Evolutionary conservation across 164 flowering plant genomes (phyloP), one percentile per base, ranked within the genome.

Genomic region (Houttuynia cordata): DNA sequence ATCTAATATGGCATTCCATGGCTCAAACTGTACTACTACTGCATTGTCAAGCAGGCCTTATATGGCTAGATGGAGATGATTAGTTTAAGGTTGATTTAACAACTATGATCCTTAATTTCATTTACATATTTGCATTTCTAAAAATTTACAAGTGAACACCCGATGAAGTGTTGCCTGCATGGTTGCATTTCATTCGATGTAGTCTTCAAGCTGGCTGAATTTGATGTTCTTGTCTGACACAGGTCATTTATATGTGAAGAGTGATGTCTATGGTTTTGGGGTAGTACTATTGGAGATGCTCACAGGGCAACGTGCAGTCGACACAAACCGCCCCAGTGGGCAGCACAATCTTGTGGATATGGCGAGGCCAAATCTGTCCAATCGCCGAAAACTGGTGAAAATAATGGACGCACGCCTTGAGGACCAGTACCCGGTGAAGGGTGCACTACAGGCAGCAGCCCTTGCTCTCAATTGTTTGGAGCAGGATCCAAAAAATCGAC

Each of bases 191-290:
- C 15, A 12, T 45, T 10, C 49, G 14, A 45, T 45, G 49, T 45
- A 12, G 14, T 45, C 13, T 45, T 12, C 14, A 45, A 45, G 17
- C 12, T 45, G 37, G 6, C 17, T 12, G 17, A 45, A 45, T 17
- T 14, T 12, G 42, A 45, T 45, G 49, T 45, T 45, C 49, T 3
- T 14, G 1, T 17, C 49, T 45, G 2, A 10, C 21, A 51, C 87
- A 85, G 97, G 97, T 14, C 97, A 91, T 78, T 65, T 91, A 68
- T 87, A 91, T 49, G 80, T 91, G 39, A 91, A 86, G 76, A 91
- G 96, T 10, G 97, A 91, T 53, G 91, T 87, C 5, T 91, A 87
- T 58, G 91, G 89, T 8, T 91, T 87, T 67, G 97, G 97, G 0
- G 96, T 91, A 19, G 91, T 91, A 1, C 63, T 91, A 62, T 78